These are phyloP conservation scores for Citrus cavaleriei DNA, from an alignment of 345 rosid species.

Conservation along the genomic window DNA sequence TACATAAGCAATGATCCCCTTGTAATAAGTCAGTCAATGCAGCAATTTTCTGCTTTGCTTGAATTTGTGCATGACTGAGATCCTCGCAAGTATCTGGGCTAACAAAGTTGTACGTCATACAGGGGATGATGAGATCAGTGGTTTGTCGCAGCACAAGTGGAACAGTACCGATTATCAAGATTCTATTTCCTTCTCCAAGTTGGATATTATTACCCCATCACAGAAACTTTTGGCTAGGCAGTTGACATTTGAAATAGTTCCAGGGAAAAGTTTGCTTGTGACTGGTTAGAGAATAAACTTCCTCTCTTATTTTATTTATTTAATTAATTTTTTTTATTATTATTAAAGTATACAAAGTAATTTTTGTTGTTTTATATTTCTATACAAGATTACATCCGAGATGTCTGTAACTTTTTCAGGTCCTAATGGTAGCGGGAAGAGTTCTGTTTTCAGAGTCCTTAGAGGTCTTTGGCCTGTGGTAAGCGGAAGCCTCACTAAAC, in stretches of 20 bases:
- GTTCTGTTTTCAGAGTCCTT: slow-evolving; percentile 93
- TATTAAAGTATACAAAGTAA: background rate
- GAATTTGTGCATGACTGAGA: background rate
- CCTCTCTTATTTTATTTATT: background rate
- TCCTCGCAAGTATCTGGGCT: slow-evolving; percentile 3
- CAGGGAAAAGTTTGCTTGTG: slow-evolving; percentile 88
- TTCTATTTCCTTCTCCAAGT: slow-evolving; percentile 62
- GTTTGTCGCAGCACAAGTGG: slow-evolving; percentile 23
- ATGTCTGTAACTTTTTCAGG: slow-evolving; percentile 42
- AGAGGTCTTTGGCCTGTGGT: slow-evolving; percentile 94
- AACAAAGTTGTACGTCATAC: slow-evolving; percentile 20
- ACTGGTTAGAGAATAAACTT: slow-evolving; percentile 66
- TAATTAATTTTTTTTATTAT: background rate
- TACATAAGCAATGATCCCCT: background rate
- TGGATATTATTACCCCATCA: slow-evolving; percentile 85
- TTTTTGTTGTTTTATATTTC: slow-evolving; percentile 5
- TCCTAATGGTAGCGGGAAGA: slow-evolving; percentile 98
- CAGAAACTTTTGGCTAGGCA: slow-evolving; percentile 86
- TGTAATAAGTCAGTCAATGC: background rate
- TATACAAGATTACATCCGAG: slow-evolving; percentile 24
- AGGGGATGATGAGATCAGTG: slow-evolving; percentile 34
- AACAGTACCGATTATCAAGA: slow-evolving; percentile 41
- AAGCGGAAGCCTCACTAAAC: slow-evolving; percentile 75
- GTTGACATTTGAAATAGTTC: slow-evolving; percentile 67
- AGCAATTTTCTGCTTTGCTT: background rate